Evolutionary conservation across 164 flowering plant genomes (phyloP), one percentile per base, ranked within the genome.

Genomic region (Macadamia tetraphylla): DNA sequence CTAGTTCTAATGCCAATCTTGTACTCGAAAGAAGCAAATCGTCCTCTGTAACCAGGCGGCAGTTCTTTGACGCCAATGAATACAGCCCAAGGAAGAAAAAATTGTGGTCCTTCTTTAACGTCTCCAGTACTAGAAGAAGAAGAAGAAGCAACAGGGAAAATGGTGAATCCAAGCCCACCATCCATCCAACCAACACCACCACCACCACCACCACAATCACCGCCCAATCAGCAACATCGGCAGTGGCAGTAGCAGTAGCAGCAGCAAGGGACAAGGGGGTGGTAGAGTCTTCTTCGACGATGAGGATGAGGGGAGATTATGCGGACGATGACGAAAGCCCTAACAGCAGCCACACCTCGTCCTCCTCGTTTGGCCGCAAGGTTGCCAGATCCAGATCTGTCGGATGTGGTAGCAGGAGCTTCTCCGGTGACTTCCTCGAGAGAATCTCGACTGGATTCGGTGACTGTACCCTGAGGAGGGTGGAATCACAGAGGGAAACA

Each of bases 301-400:
- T 49, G 57, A 75, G 51, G 42, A 23, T 43, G 7, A 46, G 43
- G 52, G 63, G 62, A 15, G 60, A 64, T 64, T 30, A 82, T 42
- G 52, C 74, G 6, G 76, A 74, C 3, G 80, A 73, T 43, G 63
- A 63, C 43, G 86, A 73, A n/a, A 84, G 86, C 63, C 87, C 86
- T 8, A 80, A 73, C 68, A 71, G 80, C 55, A 60, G 70, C 76
- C 55, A 72, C 13, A 73, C 81, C 48, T 77, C 84, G 0, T 72
- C 84, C 9, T 78, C 88, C 14, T 85, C 89, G 14, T 82, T 88
- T 49, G 90, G 81, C 43, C 74, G 97, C 14, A 90, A 92, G 70
- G 98, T 94, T 1, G 86, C 94, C 9, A 81, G 97, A 78, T 94
- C 97, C 61, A 90, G 97, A 87, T 94, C 98, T 62, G 97, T 92